Evolutionary conservation across 352 stramenopile genomes (phyloP).

Genomic region (Phytophthora kernoviae): DNA sequence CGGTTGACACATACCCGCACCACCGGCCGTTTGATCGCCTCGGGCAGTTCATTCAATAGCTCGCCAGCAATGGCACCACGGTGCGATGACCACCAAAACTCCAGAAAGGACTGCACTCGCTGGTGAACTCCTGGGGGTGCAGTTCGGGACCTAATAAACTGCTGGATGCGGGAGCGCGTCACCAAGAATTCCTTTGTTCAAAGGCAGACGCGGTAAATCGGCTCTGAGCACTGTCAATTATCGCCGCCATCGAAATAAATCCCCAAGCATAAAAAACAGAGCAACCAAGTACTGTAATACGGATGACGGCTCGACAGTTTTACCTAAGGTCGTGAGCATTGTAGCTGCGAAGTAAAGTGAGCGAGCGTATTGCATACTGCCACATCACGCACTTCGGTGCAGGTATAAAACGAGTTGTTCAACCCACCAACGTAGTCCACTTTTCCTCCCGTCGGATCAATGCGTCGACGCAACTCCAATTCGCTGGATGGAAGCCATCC

Average conservation of each 20-base stretch:
- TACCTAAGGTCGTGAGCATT: constrained; percentile 49
- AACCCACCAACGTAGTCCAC: not conserved
- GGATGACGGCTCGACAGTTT: constrained; percentile 43
- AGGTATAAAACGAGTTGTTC: constrained; percentile 11
- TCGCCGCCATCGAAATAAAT: constrained; percentile 40
- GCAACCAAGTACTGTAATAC: constrained; percentile 35
- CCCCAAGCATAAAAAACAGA: constrained; percentile 54
- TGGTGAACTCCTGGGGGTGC: constrained; percentile 49
- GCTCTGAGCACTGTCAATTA: constrained; percentile 54
- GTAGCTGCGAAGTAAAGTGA: constrained; percentile 52
- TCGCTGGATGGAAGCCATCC: constrained; percentile 31
- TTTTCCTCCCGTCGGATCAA: constrained; percentile 1
- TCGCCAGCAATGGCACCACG: constrained; percentile 54
- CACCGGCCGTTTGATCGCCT: constrained; percentile 57
- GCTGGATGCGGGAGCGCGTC: constrained; percentile 52
- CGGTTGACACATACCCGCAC: constrained; percentile 50
- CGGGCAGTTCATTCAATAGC: constrained; percentile 55
- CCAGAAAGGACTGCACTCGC: constrained; percentile 61
- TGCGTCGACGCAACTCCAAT: constrained; percentile 9
- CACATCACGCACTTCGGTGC: constrained; percentile 10
- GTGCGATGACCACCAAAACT: constrained; percentile 76
- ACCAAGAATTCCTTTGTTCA: constrained; percentile 68
- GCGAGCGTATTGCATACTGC: constrained; percentile 37
- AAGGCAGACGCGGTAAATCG: constrained; percentile 49
- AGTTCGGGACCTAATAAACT: constrained; percentile 55